A percentile compares a stretch with the other conserved stretches of the same genome.
These are phyloP conservation scores for Alectoria sarmentosa DNA, from an alignment of 495 filamentous ascomycete species.

Conservation along the genomic window DNA sequence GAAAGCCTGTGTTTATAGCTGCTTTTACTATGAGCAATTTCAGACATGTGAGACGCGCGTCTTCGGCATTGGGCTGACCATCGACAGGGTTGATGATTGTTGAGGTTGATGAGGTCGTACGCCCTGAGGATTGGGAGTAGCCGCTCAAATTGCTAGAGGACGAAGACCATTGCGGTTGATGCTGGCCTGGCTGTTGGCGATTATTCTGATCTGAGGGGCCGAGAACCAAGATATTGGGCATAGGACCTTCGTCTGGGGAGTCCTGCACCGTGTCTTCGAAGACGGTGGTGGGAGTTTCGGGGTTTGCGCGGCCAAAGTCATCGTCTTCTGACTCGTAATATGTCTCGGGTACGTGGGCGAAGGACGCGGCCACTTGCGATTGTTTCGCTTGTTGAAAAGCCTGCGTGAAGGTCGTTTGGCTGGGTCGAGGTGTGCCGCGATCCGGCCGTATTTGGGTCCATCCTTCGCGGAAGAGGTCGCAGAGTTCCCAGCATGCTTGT, in stretches of 20 bases:
- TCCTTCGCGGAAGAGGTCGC: conserved; percentile 86
- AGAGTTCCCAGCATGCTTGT: conserved; percentile 91
- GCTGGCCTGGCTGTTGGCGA: conserved; percentile 24
- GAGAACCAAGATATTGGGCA: conserved; percentile 80
- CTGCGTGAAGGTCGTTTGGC: conserved; percentile 63
- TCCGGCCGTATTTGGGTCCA: conserved; percentile 88
- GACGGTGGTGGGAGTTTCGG: conserved; percentile 87
- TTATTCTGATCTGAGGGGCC: conserved; percentile 49
- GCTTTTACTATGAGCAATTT: conserved; percentile 74
- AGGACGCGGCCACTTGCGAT: conserved; percentile 26
- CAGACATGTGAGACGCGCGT: conserved; percentile 64
- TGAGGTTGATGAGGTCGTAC: conserved; percentile 32
- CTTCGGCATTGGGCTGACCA: conserved; percentile 67
- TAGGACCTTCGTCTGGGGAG: conserved; percentile 66
- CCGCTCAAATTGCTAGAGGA: conserved; percentile 67
- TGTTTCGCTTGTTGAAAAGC: conserved; percentile 43
- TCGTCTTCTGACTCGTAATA: conserved; percentile 28
- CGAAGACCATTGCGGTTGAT: conserved; percentile 60
- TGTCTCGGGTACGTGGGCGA: conserved; percentile 23
- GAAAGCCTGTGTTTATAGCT: conserved; percentile 70
- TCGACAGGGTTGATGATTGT: conserved; percentile 19
- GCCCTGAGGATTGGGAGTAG: conserved; percentile 62
- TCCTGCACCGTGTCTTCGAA: conserved; percentile 77
- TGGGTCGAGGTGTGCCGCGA: conserved; percentile 76
- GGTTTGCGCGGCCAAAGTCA: conserved; percentile 40